These are phyloP conservation scores for Talaromyces nanjingensis DNA, from an alignment of 495 filamentous ascomycete species.

Conservation along the genomic window DNA sequence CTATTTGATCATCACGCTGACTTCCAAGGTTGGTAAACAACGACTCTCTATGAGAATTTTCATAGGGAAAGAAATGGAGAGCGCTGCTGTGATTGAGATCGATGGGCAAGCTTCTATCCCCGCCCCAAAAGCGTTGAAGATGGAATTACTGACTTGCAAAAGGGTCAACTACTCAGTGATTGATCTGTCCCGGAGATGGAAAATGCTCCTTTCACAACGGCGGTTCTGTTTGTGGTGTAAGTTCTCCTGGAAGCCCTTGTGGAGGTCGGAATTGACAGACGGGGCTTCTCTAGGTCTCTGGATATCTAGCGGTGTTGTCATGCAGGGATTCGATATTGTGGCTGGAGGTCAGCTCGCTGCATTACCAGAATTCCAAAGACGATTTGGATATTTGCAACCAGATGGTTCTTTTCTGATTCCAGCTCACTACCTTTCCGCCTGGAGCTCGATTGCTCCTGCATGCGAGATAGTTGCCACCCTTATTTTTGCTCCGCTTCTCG, in stretches of 20 bases:
- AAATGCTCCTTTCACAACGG: slow-evolving; percentile 14
- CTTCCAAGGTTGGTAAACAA: neutral
- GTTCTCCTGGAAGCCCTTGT: neutral
- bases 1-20: neutral
- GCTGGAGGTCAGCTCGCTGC: slow-evolving; percentile 18
- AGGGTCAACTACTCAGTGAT: slow-evolving; percentile 17
- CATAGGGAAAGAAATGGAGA: neutral
- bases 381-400: slow-evolving; percentile 13
- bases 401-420: slow-evolving; percentile 14
- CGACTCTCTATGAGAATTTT: neutral
- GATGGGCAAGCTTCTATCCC: slow-evolving; percentile 2
- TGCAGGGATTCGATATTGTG: slow-evolving; percentile 20
- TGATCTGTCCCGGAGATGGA: slow-evolving; percentile 12
- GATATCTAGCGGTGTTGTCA: slow-evolving; percentile 17
- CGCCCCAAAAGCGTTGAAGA: neutral
- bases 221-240: slow-evolving; percentile 16
- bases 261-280: neutral
- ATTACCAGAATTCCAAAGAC: slow-evolving; percentile 13
- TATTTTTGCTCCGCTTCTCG: slow-evolving; percentile 13
- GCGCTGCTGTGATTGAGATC: neutral
- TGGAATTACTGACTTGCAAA: slow-evolving; percentile 3
- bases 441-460: slow-evolving; percentile 8
- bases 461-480: slow-evolving; percentile 16
- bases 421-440: slow-evolving; percentile 13
- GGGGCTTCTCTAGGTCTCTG: slow-evolving; percentile 11